phyloP scores from a whole-genome alignment of 768 basidiomycete species.

The Lentinula boryana region DNA sequence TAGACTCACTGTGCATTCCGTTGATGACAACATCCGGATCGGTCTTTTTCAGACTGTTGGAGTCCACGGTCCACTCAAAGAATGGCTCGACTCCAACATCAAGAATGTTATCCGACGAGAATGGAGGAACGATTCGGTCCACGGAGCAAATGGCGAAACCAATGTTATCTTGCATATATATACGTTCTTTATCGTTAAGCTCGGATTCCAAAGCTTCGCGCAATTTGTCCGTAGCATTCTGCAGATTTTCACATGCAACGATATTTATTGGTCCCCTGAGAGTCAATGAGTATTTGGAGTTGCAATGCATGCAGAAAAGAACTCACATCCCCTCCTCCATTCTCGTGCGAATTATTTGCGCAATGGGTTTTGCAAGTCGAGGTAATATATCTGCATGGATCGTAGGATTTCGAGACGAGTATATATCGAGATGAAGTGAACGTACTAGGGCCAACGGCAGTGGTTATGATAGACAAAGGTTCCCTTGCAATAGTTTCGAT shows the following conservation, averaged over 20 bases:
- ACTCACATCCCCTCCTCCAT: conserved; percentile 4
- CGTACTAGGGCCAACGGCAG: conserved; percentile 4
- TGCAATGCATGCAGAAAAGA: neutral
- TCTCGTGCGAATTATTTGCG: conserved; percentile 4
- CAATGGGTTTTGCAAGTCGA: conserved; percentile 2
- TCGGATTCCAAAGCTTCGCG: conserved; percentile 20
- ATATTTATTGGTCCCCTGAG: conserved; percentile 6
- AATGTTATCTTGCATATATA: conserved; percentile 21
- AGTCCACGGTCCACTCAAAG: conserved; percentile 34
- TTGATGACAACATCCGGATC: conserved; percentile 16
- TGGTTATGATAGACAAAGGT: conserved; percentile 6
- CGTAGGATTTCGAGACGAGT: neutral
- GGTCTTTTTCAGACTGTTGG: conserved; percentile 18
- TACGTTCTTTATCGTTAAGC: conserved; percentile 20
- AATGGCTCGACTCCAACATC: conserved; percentile 36
- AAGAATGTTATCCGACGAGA: conserved; percentile 17
- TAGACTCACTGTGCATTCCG: conserved; percentile 15
- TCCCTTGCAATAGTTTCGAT: neutral
- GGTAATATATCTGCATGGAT: neutral
- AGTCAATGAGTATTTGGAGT: neutral
- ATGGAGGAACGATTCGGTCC: conserved; percentile 29
- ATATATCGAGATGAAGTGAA: neutral
- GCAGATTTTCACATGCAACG: conserved; percentile 35
- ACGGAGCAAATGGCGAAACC: conserved; percentile 37
- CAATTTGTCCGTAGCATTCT: conserved; percentile 26